Evolutionary conservation across 1,284 basidiomycete species (phyloP).

Genomic region (Malassezia slooffiae): DNA sequence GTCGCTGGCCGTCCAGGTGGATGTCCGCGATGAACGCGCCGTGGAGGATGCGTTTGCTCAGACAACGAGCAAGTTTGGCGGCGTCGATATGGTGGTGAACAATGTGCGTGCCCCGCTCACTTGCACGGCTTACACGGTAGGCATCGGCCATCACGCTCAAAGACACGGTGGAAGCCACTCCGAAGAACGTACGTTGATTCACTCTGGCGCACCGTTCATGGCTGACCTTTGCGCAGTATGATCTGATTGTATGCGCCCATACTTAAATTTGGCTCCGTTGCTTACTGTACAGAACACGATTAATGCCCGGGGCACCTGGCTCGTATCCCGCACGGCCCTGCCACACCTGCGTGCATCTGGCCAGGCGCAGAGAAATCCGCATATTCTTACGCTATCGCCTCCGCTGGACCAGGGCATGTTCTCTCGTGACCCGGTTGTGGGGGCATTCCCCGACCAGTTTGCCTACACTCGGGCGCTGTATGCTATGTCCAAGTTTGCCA

Average conservation of each 20-base stretch:
- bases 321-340: constrained; percentile 35
- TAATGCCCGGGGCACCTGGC: constrained; percentile 38
- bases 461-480: constrained; percentile 25
- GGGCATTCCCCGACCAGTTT: constrained; percentile 22
- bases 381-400: constrained; percentile 41
- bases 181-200: constrained; percentile 22
- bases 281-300: constrained; percentile 23
- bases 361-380: constrained; percentile 26
- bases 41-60: constrained; percentile 31
- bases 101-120: constrained; percentile 21
- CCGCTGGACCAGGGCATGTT: constrained; percentile 21
- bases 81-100: constrained; percentile 43
- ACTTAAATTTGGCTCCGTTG: neutral
- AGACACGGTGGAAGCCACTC: constrained; percentile 19
- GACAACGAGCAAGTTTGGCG: constrained; percentile 28
- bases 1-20: constrained; percentile 39
- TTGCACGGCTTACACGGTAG: constrained; percentile 3
- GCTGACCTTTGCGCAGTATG: neutral
- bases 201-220: neutral
- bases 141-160: constrained; percentile 42
- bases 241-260: constrained; percentile 2
- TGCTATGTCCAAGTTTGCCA: constrained; percentile 41
- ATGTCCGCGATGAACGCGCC: constrained; percentile 32
- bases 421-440: neutral
- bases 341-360: constrained; percentile 34